Evolutionary conservation across 1,284 basidiomycete species (phyloP), one percentile per base, ranked within the genome.

Genomic region (Microbotryum saponariae): DNA sequence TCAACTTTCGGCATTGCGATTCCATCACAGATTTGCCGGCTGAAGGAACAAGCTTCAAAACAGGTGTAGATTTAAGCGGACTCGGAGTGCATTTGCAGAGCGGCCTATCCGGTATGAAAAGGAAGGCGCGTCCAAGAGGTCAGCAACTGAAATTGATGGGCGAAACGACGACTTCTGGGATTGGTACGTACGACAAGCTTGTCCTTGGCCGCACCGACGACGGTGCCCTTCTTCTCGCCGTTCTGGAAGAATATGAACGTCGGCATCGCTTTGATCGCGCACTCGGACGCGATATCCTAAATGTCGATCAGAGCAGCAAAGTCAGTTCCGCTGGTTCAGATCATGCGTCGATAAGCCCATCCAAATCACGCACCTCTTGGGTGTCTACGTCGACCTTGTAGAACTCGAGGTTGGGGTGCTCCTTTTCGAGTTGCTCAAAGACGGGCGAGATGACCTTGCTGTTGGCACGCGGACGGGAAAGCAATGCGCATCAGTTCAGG

Each of bases 311-410:
- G 37, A 49, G 45, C 21, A 2, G 20, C 27, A 27, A 16, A 37
- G 44, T 50, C 37, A 37, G 37, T 12, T 16, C 0, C 9, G 37
- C 74, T 86, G 85, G 2, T 10, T 10, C 12, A 37, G 14, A 37
- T 12, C 12, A 12, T 10, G 14, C 14, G 9, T 16, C 37, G 8
- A 2, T 37, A 1, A 27, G 27, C 27, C 37, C 9, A 37, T 12
- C 14, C 37, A 12, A 37, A 37, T 82, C 74, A 20, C 80, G 77
- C 65, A 82, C 76, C 68, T 81, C 77, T 62, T 65, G 63, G 9
- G 47, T 81, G 73, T 91, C 88, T 55, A 87, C 82, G 75, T 91
- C 86, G 70, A 92, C 86, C 78, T 91, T 91, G 82, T 85, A 88
- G 77, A 86, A 88, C 59, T 77, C 79, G 76, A 89, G 81, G 33